These are phyloP conservation scores for Knufia fluminis DNA, from an alignment of 2,329 filamentous ascomycete genomes.

Conservation along the genomic window DNA sequence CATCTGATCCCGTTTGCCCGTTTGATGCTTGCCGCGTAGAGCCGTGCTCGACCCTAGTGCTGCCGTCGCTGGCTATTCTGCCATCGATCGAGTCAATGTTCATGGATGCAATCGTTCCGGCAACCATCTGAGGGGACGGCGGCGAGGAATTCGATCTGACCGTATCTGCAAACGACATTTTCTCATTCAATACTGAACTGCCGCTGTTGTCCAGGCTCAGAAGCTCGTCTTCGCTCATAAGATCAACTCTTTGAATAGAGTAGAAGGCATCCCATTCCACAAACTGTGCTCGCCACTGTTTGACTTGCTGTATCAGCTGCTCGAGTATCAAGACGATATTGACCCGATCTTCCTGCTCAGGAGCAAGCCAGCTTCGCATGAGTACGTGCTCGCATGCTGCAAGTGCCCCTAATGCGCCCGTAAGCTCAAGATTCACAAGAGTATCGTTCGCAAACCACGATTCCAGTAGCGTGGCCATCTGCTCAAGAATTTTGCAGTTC, in stretches of 20 bases:
- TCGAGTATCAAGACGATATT: conserved; percentile 50
- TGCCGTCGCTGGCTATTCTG: conserved; percentile 10
- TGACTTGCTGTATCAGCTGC: conserved; percentile 53
- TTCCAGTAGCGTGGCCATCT: conserved; percentile 52
- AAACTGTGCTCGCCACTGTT: conserved; percentile 53
- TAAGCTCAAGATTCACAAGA: conserved; percentile 81
- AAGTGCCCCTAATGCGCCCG: conserved; percentile 71
- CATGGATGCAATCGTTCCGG: conserved; percentile 8
- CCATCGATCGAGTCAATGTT: conserved; percentile 17
- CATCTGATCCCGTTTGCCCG: background rate
- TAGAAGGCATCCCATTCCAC: conserved; percentile 65
- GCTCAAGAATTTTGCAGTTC: conserved; percentile 35
- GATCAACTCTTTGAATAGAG: conserved; percentile 52
- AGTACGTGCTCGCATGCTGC: conserved; percentile 76
- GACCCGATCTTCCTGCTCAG: conserved; percentile 20
- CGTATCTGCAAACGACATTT: background rate
- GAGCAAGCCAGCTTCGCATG: conserved; percentile 79
- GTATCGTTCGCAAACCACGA: conserved; percentile 84
- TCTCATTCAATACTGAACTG: background rate
- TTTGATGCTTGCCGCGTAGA: background rate
- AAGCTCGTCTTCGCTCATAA: conserved; percentile 26
- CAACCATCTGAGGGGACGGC: conserved; percentile 10
- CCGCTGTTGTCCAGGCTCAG: background rate
- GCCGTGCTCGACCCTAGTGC: background rate
- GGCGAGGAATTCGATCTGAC: conserved; percentile 9